Percentiles rank a stretch among this genome's conserved stretches.
phyloP scores from a whole-genome alignment of 2,329 filamentous ascomycete species.

The Trichoderma oligosporum region DNA sequence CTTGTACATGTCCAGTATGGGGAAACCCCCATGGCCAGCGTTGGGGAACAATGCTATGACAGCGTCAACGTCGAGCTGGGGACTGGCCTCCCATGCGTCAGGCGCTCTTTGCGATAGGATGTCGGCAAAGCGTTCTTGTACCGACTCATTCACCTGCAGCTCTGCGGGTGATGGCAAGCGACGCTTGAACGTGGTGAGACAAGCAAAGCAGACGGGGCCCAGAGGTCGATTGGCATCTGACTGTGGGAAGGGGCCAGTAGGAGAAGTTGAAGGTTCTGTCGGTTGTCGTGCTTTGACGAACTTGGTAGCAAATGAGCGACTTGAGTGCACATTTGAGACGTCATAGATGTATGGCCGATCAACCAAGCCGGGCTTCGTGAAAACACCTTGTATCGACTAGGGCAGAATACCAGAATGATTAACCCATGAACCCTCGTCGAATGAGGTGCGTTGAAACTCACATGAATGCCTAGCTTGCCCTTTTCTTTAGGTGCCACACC shows the following conservation, averaged over 20 bases:
- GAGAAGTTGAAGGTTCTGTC: conserved; percentile 35
- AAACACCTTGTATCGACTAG: conserved; percentile 55
- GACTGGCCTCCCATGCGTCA: conserved; percentile 43
- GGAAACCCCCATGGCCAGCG: conserved; percentile 43
- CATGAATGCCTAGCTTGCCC: conserved; percentile 36
- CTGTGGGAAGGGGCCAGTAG: conserved; percentile 36
- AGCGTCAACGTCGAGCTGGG: conserved; percentile 44
- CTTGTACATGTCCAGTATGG: conserved; percentile 51
- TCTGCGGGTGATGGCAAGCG: conserved; percentile 35
- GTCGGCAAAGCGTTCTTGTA: conserved; percentile 41
- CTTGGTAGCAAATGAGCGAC: conserved; percentile 48
- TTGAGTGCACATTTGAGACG: conserved; percentile 42
- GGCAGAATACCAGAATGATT: neutral
- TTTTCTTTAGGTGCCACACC: conserved; percentile 33
- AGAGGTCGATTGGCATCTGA: conserved; percentile 40
- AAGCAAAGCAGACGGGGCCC: conserved; percentile 46
- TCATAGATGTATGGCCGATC: conserved; percentile 54
- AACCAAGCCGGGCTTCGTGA: conserved; percentile 44
- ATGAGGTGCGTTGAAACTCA: conserved; percentile 26
- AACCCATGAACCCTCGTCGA: neutral
- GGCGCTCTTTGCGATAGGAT: conserved; percentile 39
- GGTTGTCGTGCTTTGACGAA: conserved; percentile 50
- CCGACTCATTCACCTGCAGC: conserved; percentile 37
- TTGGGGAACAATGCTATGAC: conserved; percentile 36
- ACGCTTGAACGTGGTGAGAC: conserved; percentile 51